Evolutionary conservation across 73 alveolate genomes (phyloP), one percentile per base, ranked within the genome.

Genomic region (Breviolum minutum): DNA sequence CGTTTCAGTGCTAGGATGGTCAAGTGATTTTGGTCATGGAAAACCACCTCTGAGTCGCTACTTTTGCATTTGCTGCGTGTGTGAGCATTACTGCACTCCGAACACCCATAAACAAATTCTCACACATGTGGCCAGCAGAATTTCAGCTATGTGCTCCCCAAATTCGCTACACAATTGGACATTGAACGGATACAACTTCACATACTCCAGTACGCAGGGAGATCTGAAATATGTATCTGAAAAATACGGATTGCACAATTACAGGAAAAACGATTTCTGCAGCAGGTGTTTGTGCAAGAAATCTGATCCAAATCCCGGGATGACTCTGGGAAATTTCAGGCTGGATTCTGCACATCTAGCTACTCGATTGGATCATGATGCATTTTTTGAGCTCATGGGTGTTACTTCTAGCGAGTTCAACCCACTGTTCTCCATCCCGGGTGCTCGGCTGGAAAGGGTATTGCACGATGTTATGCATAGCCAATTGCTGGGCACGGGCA

Each of bases 1-100:
- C 40, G 92, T 83, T 26, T 83, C 74, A 6, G 92, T 83, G 70
- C 16, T 48, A 32, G 92, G 60, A 16, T 83, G 92, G 92, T 83
- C 74, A 3, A 20, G 60, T 0, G 92, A 83, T 73, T 20, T 83
- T 22, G 30, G 60, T 26, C n/a, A 16, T 61, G 92, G 74, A 10
- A 26, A 77, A 29, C 87, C 87, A 11, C 87, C 87, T 77, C 30
- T 77, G 87, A 26, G 63, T 29, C 61, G 87, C 19, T 77, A 77
- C 63, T 77, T 27, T 40, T 40, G 54, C 54, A 40, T 40, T 40
- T 40, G 54, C 54, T 40, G 54, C 54, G 54, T 40, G 54, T 40
- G 54, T 40, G 54, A 40, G 3, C 54, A 40, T 40, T 40, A 40
- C 54, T 40, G 54, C 3, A 40, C 54, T 40, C 54, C 0, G 5